Conservation (phyloP, 352 stramenopile species). For the Globisporangium barbulae region DNA sequence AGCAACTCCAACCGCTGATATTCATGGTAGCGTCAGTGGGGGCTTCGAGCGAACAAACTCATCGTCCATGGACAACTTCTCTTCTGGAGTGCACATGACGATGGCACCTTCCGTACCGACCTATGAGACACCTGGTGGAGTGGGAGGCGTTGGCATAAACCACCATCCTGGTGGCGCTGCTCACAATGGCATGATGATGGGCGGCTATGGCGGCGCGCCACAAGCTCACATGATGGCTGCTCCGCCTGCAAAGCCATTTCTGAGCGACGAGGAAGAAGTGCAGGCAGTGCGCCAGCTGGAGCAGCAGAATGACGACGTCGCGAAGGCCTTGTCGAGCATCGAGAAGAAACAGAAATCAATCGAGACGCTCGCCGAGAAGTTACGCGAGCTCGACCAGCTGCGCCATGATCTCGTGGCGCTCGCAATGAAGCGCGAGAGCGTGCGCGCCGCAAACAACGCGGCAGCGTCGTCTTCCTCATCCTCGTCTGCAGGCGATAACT, state of each 20-base stretch:
- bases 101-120: slow-evolving; percentile 14
- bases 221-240: slow-evolving; percentile 7
- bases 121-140: slow-evolving; percentile 20
- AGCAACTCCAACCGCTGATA: background rate
- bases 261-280: slow-evolving; percentile 56
- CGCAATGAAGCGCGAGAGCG: slow-evolving; percentile 61
- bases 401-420: slow-evolving; percentile 67
- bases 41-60: slow-evolving; percentile 37
- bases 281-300: slow-evolving; percentile 49
- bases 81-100: slow-evolving; percentile 25
- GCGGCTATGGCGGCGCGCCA: slow-evolving; percentile 5
- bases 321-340: slow-evolving; percentile 37
- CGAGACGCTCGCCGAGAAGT: slow-evolving; percentile 55
- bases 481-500: slow-evolving; percentile 13
- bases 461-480: slow-evolving; percentile 6
- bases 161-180: slow-evolving; percentile 14
- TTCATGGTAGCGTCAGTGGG: background rate
- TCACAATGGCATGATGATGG: slow-evolving; percentile 22
- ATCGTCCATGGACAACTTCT: slow-evolving; percentile 41
- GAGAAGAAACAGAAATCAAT: slow-evolving; percentile 64
- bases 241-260: slow-evolving; percentile 40
- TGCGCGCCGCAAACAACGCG: slow-evolving; percentile 26
- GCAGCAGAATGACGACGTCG: slow-evolving; percentile 48
- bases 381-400: slow-evolving; percentile 70
- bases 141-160: slow-evolving; percentile 26